These are phyloP conservation scores for Schwanniomyces vanrijiae DNA, from an alignment of 805 yeast genomes.

Conservation along the genomic window DNA sequence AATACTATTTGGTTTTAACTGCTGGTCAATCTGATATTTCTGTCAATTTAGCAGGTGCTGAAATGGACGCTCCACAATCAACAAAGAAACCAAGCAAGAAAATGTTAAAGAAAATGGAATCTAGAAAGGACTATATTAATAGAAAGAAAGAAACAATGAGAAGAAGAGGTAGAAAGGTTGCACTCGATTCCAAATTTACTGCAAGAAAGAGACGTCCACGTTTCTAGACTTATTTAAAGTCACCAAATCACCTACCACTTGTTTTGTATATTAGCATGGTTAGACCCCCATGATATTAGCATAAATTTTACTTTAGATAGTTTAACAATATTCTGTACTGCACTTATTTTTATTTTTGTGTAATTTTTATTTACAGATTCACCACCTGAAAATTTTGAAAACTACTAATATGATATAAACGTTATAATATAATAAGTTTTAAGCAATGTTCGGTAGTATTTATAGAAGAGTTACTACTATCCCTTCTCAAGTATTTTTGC, in stretches of 20 bases:
- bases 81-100: conserved; percentile 42
- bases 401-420: not conserved
- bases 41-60: conserved; percentile 76
- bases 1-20: conserved; percentile 84
- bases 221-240: conserved; percentile 19
- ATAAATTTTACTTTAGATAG: not conserved
- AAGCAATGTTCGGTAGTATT: conserved; percentile 10
- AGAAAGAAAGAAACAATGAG: conserved; percentile 94
- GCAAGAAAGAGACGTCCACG: conserved; percentile 64
- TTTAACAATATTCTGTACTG: not conserved
- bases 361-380: not conserved
- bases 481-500: conserved; percentile 6
- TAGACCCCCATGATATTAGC: not conserved
- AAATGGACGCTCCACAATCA: conserved; percentile 65
- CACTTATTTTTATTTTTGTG: not conserved
- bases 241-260: not conserved
- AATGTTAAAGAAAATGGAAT: conserved; percentile 61
- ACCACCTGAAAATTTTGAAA: not conserved
- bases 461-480: conserved; percentile 5
- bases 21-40: conserved; percentile 80
- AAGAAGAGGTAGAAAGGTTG: conserved; percentile 86
- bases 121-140: conserved; percentile 74
- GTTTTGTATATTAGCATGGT: conserved; percentile 2
- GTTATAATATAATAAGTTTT: not conserved
- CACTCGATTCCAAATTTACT: conserved; percentile 86